These are phyloP conservation scores for Sclerotinia subarctica DNA, from an alignment of 2,329 filamentous ascomycete species.

Conservation along the genomic window DNA sequence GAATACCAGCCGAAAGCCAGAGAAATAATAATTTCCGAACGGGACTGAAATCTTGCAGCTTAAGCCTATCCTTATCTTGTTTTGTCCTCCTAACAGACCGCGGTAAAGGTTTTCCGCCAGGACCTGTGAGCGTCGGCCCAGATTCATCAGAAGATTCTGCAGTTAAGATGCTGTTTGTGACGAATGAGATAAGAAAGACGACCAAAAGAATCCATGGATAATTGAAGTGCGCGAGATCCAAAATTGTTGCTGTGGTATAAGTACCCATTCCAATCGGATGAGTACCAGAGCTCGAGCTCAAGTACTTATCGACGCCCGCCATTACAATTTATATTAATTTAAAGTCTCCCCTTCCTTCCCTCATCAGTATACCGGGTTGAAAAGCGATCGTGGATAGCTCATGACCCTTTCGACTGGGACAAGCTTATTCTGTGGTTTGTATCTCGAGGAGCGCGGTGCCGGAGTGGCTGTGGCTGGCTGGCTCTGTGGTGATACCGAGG, in stretches of 20 bases:
- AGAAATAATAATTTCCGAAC: conserved; percentile 70
- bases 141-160: conserved; percentile 41
- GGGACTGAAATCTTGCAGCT: conserved; percentile 56
- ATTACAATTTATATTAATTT: conserved; percentile 34
- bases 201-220: conserved; percentile 63
- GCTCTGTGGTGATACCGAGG: conserved; percentile 14
- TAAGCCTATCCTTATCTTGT: conserved; percentile 44
- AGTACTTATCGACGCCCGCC: conserved; percentile 32
- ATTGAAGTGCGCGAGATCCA: conserved; percentile 41
- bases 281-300: conserved; percentile 27
- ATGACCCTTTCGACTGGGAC: conserved; percentile 20
- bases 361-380: conserved; percentile 33
- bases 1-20: conserved; percentile 66
- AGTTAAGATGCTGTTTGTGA: conserved; percentile 56
- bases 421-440: neutral
- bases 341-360: conserved; percentile 32
- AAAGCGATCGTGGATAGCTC: conserved; percentile 28
- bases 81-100: conserved; percentile 42
- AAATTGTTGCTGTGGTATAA: conserved; percentile 24
- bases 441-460: neutral
- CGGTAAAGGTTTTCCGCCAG: conserved; percentile 83
- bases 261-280: conserved; percentile 25
- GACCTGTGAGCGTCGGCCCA: conserved; percentile 58
- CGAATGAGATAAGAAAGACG: conserved; percentile 62
- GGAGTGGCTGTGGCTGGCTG: conserved; percentile 8